Conservation (phyloP, 257 asterid species). For the Galeopsis tetrahit region DNA sequence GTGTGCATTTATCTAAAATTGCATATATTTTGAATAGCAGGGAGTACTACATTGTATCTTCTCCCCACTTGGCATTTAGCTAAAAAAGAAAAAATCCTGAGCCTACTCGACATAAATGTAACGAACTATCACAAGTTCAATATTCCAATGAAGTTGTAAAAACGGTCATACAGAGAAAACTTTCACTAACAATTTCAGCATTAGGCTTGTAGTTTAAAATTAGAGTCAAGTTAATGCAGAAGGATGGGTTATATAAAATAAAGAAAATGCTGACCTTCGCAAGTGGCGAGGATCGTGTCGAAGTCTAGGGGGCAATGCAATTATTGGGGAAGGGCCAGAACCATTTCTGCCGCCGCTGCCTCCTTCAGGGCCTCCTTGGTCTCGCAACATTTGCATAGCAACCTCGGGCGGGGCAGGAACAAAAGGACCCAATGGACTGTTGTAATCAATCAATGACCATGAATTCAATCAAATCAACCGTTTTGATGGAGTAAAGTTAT, state of each 20-base stretch:
- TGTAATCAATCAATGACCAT: constrained; percentile 31
- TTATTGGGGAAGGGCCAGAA: constrained; percentile 73
- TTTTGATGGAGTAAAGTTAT: too few relatives aligned
- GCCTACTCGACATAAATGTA: background rate
- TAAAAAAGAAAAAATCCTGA: background rate
- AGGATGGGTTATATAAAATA: background rate
- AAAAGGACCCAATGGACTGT: constrained; percentile 95
- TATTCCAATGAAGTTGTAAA: background rate
- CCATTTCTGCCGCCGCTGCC: constrained; percentile 86
- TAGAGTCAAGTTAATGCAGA: too few relatives aligned
- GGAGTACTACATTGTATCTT: background rate
- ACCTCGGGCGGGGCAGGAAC: constrained; percentile 99
- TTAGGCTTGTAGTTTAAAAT: background rate
- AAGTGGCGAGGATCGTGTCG: constrained; percentile 96
- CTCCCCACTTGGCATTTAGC: too few relatives aligned
- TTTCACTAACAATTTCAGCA: background rate
- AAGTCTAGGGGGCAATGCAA: constrained; percentile 72
- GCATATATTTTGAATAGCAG: too few relatives aligned
- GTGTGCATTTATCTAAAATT: too few relatives aligned
- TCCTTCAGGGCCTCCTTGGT: constrained; percentile 95
- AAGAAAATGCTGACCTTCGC: constrained; percentile 65
- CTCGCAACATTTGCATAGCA: constrained; percentile 96
- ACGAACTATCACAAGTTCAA: background rate
- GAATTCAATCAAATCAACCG: constrained; percentile 24
- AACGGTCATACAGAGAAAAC: constrained; percentile 8